Evolutionary conservation across 2,329 filamentous ascomycete genomes (phyloP).

Genomic region (Talaromyces rugulosus): DNA sequence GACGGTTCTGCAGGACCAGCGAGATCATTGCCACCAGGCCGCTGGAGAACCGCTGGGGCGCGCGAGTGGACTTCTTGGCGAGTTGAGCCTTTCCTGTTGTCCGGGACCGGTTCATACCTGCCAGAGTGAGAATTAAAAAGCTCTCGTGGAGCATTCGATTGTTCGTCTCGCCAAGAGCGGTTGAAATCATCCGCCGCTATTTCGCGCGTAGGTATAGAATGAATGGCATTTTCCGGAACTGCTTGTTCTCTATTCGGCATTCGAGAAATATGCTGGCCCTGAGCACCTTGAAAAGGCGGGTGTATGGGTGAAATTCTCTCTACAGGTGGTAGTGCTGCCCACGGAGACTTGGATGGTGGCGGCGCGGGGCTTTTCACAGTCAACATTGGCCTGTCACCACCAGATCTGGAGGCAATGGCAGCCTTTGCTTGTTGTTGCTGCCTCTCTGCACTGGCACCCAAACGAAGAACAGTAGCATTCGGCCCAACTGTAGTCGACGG

Average conservation of each 20-base stretch:
- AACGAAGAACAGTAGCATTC: constrained; percentile 46
- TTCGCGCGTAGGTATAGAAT: constrained; percentile 62
- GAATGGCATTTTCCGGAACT: constrained; percentile 52
- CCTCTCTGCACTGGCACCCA: constrained; percentile 44
- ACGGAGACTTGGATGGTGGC: constrained; percentile 79
- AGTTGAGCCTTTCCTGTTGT: constrained; percentile 65
- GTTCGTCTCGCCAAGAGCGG: constrained; percentile 73
- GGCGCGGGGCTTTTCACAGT: constrained; percentile 46
- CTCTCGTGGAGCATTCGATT: constrained; percentile 62
- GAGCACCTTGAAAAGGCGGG: constrained; percentile 32
- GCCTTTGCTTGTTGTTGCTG: constrained; percentile 36
- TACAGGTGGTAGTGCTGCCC: constrained; percentile 80
- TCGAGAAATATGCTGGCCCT: constrained; percentile 42
- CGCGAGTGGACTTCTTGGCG: constrained; percentile 64
- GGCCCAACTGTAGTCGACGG: constrained; percentile 44
- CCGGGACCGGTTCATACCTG: constrained; percentile 81
- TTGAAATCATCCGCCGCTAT: constrained; percentile 94
- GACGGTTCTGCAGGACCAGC: constrained; percentile 74
- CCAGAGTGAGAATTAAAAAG: constrained; percentile 94
- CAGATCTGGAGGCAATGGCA: constrained; percentile 43
- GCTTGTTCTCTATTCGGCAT: constrained; percentile 53
- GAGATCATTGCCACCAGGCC: constrained; percentile 60
- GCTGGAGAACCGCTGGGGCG: constrained; percentile 74
- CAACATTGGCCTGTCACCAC: constrained; percentile 50
- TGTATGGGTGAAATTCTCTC: constrained; percentile 74